Evolutionary conservation across 2,329 filamentous ascomycete species (phyloP).

Genomic region (Arachnomyces sp.): DNA sequence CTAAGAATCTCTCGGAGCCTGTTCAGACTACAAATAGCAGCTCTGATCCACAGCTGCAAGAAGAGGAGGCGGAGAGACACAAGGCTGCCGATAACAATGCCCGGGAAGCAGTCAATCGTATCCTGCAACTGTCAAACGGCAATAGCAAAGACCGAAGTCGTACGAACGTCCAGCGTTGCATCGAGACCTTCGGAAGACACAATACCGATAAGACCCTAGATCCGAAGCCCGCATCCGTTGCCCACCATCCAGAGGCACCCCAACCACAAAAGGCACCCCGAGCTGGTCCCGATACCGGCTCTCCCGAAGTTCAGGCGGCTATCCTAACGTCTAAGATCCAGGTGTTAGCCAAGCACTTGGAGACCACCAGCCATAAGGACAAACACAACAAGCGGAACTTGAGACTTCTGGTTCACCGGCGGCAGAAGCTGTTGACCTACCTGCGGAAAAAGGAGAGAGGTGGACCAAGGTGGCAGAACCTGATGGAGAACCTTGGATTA

Average conservation of each 20-base stretch:
- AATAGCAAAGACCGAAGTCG: slow-evolving; percentile 71
- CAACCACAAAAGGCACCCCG: slow-evolving; percentile 50
- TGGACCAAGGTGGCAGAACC: slow-evolving; percentile 78
- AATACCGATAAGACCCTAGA: slow-evolving; percentile 67
- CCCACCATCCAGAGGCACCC: slow-evolving; percentile 32
- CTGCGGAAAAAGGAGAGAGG: slow-evolving; percentile 84
- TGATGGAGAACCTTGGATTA: slow-evolving; percentile 77
- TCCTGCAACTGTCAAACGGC: slow-evolving; percentile 68
- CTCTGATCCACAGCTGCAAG: slow-evolving; percentile 32
- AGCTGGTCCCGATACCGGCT: slow-evolving; percentile 86
- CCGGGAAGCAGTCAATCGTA: slow-evolving; percentile 67
- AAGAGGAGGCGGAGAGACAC: slow-evolving; percentile 39
- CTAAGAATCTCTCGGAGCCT: slow-evolving; percentile 53
- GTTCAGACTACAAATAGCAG: slow-evolving; percentile 23
- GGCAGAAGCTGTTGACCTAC: slow-evolving; percentile 84
- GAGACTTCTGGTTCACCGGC: slow-evolving; percentile 72
- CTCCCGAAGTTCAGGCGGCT: slow-evolving; percentile 93
- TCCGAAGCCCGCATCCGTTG: slow-evolving; percentile 46
- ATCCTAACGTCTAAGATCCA: slow-evolving; percentile 93
- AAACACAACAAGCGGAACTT: slow-evolving; percentile 93
- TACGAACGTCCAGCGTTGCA: slow-evolving; percentile 75
- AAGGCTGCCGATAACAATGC: slow-evolving; percentile 58
- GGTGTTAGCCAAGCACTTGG: slow-evolving; percentile 64
- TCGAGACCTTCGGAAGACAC: slow-evolving; percentile 85
- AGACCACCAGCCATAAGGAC: slow-evolving; percentile 68